Percentiles rank a stretch among this genome's conserved stretches.
Evolutionary conservation across 129 eudicot species (phyloP).

Genomic region (Flaveria bidentis): DNA sequence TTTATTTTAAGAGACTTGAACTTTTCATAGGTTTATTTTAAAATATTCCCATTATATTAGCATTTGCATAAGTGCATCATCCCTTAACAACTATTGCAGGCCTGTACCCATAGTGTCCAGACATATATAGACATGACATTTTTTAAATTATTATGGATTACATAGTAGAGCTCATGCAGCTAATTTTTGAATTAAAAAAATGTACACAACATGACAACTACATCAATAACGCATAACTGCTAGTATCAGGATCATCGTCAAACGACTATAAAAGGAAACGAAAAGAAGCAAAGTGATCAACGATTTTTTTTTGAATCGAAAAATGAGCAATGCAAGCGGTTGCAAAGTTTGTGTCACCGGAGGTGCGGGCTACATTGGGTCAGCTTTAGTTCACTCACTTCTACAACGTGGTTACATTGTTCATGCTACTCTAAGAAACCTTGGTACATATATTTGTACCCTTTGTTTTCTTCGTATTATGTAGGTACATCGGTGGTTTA

Average conservation of each 20-base stretch:
- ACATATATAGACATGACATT: no score
- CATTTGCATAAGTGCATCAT: no score
- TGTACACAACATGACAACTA: no score
- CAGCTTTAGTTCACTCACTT: slow-evolving; percentile 48
- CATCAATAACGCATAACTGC: background rate
- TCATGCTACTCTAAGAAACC: slow-evolving; percentile 61
- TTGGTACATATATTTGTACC: slow-evolving; percentile 27
- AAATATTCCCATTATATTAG: no score
- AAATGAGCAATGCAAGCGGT: background rate
- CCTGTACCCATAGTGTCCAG: no score
- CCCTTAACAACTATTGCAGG: no score
- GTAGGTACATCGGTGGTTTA: background rate
- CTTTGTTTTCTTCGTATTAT: background rate
- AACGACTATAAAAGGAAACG: background rate
- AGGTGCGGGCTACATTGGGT: slow-evolving; percentile 54
- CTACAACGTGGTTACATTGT: slow-evolving; percentile 51
- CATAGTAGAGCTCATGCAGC: no score
- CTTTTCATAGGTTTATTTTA: no score
- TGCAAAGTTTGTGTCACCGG: slow-evolving; percentile 67
- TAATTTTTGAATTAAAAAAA: no score
- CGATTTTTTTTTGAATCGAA: background rate
- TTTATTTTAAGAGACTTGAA: no score
- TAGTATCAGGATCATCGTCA: no score
- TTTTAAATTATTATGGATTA: no score
- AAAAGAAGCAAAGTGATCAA: background rate